Evolutionary conservation across 371 early-diverging fungal species (phyloP), one percentile per base, ranked within the genome.

Genomic region (Mucor lusitanicus): DNA sequence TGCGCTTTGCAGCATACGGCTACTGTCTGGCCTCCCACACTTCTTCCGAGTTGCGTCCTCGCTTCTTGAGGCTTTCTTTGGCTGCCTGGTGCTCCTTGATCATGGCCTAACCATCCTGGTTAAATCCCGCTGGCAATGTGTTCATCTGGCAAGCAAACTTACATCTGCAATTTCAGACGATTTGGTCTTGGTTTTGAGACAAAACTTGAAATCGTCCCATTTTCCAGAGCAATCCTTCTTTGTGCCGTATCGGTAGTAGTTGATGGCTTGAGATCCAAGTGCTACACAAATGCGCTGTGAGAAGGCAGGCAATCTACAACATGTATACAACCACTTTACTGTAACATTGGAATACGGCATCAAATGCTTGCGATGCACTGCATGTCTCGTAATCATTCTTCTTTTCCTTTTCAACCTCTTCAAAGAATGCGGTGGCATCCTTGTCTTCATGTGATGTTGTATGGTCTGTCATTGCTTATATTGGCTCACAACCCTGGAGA

Each of bases 1-100:
- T 44, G 4, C 0, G 17, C 21, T 13, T 23, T 15, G 15, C 19
- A 44, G 21, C n/a, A n/a, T 48, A 42, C 6, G 32, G 95, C 96
- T 48, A 88, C 94, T 64, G 56, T 44, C 76, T 71, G 35, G 71
- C 67, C 64, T 80, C 78, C 82, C 82, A 82, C 21, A 82, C 71
- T 54, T 79, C 79, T 46, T 82, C 82, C 12, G 82, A 82, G 30
- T 65, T 82, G 17, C 73, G 65, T 27, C 64, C 54, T 9, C 56
- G 55, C 48, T 53, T 70, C 61, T 71, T 79, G 25, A 42, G 12
- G 53, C 40, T 61, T 54, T 76, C 74, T 30, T 74, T 77, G 39
- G 63, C 65, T 46, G 67, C 39, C 46, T 71, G 64, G 27, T 72
- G 64, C 19, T 74, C 58, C 50, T 66, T 64, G 27, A 82, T 60